Conservation (phyloP, 2,329 filamentous ascomycete genomes). For the Ophiobolus disseminans region DNA sequence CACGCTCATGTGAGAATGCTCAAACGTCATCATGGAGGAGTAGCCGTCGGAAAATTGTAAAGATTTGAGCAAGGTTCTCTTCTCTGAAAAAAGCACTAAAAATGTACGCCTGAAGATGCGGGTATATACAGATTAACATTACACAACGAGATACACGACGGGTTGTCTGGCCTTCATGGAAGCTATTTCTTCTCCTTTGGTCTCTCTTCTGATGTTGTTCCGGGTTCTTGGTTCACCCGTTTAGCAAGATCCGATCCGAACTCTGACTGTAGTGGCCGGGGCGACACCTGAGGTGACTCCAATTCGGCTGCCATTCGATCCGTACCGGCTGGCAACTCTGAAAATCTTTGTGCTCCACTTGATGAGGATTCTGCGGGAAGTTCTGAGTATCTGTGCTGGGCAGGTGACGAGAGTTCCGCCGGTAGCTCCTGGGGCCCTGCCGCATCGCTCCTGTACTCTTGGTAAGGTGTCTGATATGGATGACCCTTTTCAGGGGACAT, state of each 20-base stretch:
- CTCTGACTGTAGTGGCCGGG: conserved; percentile 18
- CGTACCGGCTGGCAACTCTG: conserved; percentile 27
- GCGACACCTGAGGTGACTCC: conserved; percentile 29
- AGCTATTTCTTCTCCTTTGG: conserved; percentile 1
- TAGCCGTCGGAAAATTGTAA: no score
- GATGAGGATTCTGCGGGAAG: conserved; percentile 27
- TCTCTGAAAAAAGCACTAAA: no score
- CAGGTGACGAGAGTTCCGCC: conserved; percentile 12
- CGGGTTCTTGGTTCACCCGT: conserved; percentile 13
- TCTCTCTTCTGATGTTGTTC: conserved; percentile 13
- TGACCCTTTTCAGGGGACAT: conserved; percentile 16
- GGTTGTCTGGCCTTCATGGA: background rate
- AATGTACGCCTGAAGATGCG: background rate
- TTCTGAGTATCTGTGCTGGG: conserved; percentile 26
- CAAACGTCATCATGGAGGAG: no score
- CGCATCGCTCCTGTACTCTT: conserved; percentile 23
- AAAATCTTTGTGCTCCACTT: conserved; percentile 17
- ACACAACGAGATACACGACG: background rate
- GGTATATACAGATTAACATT: conserved; percentile 4
- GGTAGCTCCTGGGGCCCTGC: conserved; percentile 28
- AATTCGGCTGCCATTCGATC: conserved; percentile 17
- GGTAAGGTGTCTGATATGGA: conserved; percentile 11
- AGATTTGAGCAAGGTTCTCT: no score
- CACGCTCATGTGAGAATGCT: no score
- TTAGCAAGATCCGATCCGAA: conserved; percentile 19